Percentiles rank a stretch among this genome's conserved stretches.
phyloP scores from a whole-genome alignment of 2,329 filamentous ascomycete species.

The Colletotrichum trifolii region DNA sequence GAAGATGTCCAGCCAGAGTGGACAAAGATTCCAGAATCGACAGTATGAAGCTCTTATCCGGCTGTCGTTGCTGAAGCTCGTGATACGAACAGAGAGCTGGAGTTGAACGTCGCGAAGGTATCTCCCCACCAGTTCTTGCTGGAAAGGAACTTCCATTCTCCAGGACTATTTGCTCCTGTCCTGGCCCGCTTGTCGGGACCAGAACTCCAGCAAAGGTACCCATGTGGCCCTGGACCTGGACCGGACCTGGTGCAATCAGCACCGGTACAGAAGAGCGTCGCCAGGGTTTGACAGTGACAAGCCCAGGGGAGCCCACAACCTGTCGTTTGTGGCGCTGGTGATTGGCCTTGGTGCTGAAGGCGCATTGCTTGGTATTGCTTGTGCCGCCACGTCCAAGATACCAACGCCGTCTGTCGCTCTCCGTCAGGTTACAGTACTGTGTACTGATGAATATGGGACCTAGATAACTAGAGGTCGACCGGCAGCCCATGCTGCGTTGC shows the following conservation, averaged over 20 bases:
- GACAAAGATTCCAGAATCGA: too few relatives aligned
- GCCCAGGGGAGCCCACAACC: not conserved
- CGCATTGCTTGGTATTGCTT: slow-evolving; percentile 28
- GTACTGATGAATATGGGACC: too few relatives aligned
- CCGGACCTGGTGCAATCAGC: not conserved
- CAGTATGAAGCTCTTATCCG: too few relatives aligned
- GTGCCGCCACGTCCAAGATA: not conserved
- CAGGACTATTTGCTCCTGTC: slow-evolving; percentile 35
- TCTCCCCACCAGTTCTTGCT: not conserved
- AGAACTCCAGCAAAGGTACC: slow-evolving; percentile 12
- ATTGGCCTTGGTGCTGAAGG: slow-evolving; percentile 12
- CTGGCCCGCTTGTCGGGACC: slow-evolving; percentile 10
- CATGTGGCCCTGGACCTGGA: too few relatives aligned
- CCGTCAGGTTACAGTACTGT: too few relatives aligned
- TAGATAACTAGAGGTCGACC: too few relatives aligned
- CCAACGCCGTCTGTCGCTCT: not conserved
- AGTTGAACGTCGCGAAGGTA: too few relatives aligned
- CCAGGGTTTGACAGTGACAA: slow-evolving; percentile 10
- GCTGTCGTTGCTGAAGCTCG: too few relatives aligned
- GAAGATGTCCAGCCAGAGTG: too few relatives aligned
- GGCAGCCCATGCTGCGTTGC: too few relatives aligned
- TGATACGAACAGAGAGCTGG: too few relatives aligned
- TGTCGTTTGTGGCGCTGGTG: not conserved
- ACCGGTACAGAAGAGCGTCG: slow-evolving; percentile 1
- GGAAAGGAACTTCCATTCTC: slow-evolving; percentile 5